Percentiles rank a stretch among this genome's conserved stretches.
These are phyloP conservation scores for Penstemon eatonii DNA, from an alignment of 257 asterid genomes.

Conservation along the genomic window DNA sequence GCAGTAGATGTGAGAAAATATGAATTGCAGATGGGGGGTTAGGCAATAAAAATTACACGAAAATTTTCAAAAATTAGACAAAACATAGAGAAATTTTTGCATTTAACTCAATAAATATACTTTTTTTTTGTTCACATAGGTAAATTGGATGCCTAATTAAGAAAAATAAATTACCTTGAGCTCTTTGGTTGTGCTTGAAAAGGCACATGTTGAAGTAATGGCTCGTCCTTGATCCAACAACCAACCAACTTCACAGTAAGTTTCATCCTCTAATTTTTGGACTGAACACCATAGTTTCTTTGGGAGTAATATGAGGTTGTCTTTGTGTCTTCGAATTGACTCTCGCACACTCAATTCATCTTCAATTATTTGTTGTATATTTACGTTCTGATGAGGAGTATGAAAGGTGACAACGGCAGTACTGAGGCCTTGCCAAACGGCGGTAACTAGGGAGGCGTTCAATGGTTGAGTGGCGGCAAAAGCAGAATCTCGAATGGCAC, in stretches of 20 bases:
- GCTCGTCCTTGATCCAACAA: constrained; percentile 60
- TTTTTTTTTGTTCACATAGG: too few species aligned
- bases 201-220: constrained; percentile 66
- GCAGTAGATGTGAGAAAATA: not conserved
- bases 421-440: constrained; percentile 59
- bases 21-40: not conserved
- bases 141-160: too few species aligned
- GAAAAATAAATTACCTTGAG: constrained; percentile 53
- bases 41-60: not conserved
- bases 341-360: constrained; percentile 29
- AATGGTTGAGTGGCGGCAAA: constrained; percentile 75
- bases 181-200: constrained; percentile 45
- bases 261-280: constrained; percentile 30
- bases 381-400: constrained; percentile 34
- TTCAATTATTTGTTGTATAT: constrained; percentile 38
- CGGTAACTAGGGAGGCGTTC: constrained; percentile 42
- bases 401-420: constrained; percentile 41
- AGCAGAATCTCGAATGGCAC: constrained; percentile 85
- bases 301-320: constrained; percentile 60
- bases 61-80: too few species aligned
- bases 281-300: constrained; percentile 80
- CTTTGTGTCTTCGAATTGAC: constrained; percentile 43
- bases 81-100: too few species aligned
- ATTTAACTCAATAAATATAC: too few species aligned
- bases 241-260: constrained; percentile 82